Conservation (phyloP, 2,329 filamentous ascomycete species). For the Aspergillus amoenus region DNA sequence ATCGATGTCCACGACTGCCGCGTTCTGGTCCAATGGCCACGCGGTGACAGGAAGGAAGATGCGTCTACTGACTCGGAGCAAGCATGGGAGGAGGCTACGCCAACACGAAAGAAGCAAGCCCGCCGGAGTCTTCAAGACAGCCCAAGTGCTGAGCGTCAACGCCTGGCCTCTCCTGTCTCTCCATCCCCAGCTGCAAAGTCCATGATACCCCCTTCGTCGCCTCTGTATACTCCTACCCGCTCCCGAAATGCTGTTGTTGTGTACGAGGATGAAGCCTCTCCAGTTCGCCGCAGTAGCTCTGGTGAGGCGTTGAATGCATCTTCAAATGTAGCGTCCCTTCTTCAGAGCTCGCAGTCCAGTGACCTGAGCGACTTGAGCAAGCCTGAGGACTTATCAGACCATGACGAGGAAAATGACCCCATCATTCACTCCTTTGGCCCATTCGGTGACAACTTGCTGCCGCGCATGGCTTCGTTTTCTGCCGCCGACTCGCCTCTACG, state of each 20-base stretch:
- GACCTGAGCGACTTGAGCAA: constrained; percentile 37
- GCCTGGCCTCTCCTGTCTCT: constrained; percentile 76
- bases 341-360: constrained; percentile 34
- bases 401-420: constrained; percentile 92
- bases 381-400: constrained; percentile 69
- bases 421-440: constrained; percentile 90
- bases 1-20: constrained; percentile 91
- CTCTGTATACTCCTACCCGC: constrained; percentile 45
- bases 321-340: constrained; percentile 27
- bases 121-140: constrained; percentile 36
- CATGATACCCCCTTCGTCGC: constrained; percentile 42
- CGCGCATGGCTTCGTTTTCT: constrained; percentile 74
- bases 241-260: constrained; percentile 55
- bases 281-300: constrained; percentile 47
- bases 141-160: constrained; percentile 58
- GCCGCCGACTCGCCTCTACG: constrained; percentile 63
- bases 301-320: constrained; percentile 28
- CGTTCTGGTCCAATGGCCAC: constrained; percentile 87
- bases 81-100: constrained; percentile 64
- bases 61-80: constrained; percentile 61
- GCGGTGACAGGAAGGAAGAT: constrained; percentile 53
- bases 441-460: constrained; percentile 81
- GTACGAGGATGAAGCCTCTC: constrained; percentile 69
- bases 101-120: constrained; percentile 32
- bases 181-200: constrained; percentile 58